These are phyloP conservation scores for Leucocoprinus birnbaumii DNA, from an alignment of 768 basidiomycete species.

Conservation along the genomic window DNA sequence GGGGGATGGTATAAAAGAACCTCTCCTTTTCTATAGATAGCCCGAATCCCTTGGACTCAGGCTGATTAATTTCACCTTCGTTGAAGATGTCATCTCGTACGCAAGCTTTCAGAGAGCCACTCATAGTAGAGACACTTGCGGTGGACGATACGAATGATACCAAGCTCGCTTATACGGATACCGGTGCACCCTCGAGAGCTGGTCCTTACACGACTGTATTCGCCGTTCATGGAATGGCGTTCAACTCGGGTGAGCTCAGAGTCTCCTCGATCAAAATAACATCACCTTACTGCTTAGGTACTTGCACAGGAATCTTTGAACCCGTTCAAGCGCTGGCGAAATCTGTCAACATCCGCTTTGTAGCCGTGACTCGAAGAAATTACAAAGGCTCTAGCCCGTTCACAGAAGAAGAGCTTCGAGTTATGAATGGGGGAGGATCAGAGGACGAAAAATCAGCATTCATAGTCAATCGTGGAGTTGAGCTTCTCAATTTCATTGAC, in stretches of 20 bases:
- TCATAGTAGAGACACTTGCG: too few relatives aligned
- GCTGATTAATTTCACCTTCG: too few relatives aligned
- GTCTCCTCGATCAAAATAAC: not conserved
- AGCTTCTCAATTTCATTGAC: conserved; percentile 24
- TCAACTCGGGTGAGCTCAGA: conserved; percentile 12
- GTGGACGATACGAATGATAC: too few relatives aligned
- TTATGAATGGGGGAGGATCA: not conserved
- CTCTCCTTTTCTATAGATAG: too few relatives aligned
- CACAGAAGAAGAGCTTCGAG: conserved; percentile 20
- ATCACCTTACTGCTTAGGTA: not conserved
- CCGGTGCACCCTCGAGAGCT: not conserved
- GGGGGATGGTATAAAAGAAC: too few relatives aligned
- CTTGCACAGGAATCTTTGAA: not conserved
- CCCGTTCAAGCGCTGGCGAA: not conserved
- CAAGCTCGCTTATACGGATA: conserved; percentile 15
- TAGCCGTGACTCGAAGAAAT: conserved; percentile 29
- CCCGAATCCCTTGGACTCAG: too few relatives aligned
- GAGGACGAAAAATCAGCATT: conserved; percentile 16
- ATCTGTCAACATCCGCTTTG: conserved; percentile 20
- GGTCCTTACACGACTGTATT: conserved; percentile 17
- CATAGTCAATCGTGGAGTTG: conserved; percentile 20
- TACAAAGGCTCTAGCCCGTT: conserved; percentile 28
- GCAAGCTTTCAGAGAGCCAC: too few relatives aligned
- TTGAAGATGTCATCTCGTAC: too few relatives aligned
- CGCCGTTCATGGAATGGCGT: conserved; percentile 19